Conservation (phyloP, 2,329 filamentous ascomycete genomes). For the Remersonia thermophila region DNA sequence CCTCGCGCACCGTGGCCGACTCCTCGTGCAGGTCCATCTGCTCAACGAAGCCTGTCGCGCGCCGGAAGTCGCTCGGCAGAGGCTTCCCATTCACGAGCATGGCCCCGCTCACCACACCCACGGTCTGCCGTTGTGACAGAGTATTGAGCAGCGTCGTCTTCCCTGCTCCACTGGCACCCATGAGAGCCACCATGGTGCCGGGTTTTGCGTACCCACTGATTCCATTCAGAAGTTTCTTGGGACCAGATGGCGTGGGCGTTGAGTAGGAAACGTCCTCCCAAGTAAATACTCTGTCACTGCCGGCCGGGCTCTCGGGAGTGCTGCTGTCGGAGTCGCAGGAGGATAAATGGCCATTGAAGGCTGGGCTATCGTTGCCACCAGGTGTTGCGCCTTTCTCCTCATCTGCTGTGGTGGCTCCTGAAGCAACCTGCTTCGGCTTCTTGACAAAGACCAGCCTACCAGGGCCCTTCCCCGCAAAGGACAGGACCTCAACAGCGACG, state of each 20-base stretch:
- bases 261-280: conserved; percentile 62
- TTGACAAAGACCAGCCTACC: conserved; percentile 16
- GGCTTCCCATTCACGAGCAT: conserved; percentile 57
- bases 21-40: conserved; percentile 59
- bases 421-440: conserved; percentile 7
- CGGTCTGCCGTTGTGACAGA: conserved; percentile 51
- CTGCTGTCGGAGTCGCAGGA: conserved; percentile 11
- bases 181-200: conserved; percentile 65
- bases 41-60: conserved; percentile 59
- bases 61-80: conserved; percentile 53
- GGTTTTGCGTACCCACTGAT: conserved; percentile 71
- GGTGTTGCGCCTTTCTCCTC: conserved; percentile 39
- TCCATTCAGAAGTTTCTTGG: conserved; percentile 34
- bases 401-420: conserved; percentile 26
- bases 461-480: conserved; percentile 38
- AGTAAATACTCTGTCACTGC: conserved; percentile 42
- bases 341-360: neutral
- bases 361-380: conserved; percentile 11
- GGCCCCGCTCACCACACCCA: conserved; percentile 55
- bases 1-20: conserved; percentile 56
- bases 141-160: conserved; percentile 78
- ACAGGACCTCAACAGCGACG: conserved; percentile 53
- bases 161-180: conserved; percentile 71
- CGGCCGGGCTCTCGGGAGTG: conserved; percentile 8
- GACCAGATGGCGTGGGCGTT: conserved; percentile 36